Percentiles rank a stretch among this genome's conserved stretches.
phyloP scores from a whole-genome alignment of 495 filamentous ascomycete genomes.

The Aspergillus haitiensis region DNA sequence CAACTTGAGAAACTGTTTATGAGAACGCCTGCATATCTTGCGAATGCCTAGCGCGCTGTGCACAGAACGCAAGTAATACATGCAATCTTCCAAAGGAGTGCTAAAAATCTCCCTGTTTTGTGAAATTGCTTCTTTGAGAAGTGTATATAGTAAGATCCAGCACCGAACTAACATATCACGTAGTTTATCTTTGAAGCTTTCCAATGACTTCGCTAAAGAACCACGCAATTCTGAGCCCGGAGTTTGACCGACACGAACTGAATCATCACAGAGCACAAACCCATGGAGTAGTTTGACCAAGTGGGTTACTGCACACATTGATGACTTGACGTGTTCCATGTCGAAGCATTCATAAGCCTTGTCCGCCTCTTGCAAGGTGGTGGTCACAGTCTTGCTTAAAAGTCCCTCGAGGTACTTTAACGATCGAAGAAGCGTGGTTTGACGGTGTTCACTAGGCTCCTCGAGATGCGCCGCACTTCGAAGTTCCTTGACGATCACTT shows the following conservation, averaged over 20 bases:
- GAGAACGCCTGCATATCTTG: slow-evolving; percentile 80
- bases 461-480: slow-evolving; percentile 61
- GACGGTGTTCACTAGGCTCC: slow-evolving; percentile 59
- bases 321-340: slow-evolving; percentile 68
- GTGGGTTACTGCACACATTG: slow-evolving; percentile 64
- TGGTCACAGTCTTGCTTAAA: slow-evolving; percentile 61
- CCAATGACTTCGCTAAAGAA: slow-evolving; percentile 45
- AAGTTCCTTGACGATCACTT: slow-evolving; percentile 74
- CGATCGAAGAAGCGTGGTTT: slow-evolving; percentile 67
- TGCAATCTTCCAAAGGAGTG: slow-evolving; percentile 63
- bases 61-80: slow-evolving; percentile 71
- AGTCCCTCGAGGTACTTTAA: slow-evolving; percentile 76
- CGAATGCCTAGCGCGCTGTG: slow-evolving; percentile 86
- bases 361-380: slow-evolving; percentile 61
- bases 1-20: slow-evolving; percentile 83
- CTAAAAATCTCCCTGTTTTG: slow-evolving; percentile 65
- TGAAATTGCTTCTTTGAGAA: slow-evolving; percentile 71
- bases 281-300: slow-evolving; percentile 72
- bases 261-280: slow-evolving; percentile 78
- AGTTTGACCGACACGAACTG: slow-evolving; percentile 69
- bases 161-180: slow-evolving; percentile 86
- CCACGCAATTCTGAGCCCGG: slow-evolving; percentile 42
- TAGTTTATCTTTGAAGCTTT: slow-evolving; percentile 67
- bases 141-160: slow-evolving; percentile 76
- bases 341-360: slow-evolving; percentile 82